These are phyloP conservation scores for Calendula officinalis DNA, from an alignment of 129 eudicot genomes.

Conservation along the genomic window DNA sequence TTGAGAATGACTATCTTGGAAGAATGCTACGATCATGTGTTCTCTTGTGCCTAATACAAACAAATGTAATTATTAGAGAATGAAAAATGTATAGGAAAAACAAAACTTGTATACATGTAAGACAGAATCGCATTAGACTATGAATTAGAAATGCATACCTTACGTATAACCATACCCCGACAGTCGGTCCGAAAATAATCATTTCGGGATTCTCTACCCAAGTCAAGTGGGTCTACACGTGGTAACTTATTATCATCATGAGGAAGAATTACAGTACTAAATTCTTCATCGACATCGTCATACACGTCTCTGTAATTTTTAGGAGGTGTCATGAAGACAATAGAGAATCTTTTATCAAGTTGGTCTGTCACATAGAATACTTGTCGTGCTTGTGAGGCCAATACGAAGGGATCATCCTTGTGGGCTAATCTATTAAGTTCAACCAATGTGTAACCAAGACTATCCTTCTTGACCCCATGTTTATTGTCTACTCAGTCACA, in stretches of 20 bases:
- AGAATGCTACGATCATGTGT: no score
- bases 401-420: neutral
- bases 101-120: no score
- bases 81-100: no score
- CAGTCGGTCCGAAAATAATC: neutral
- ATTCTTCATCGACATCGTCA: no score
- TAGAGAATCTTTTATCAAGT: neutral
- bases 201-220: no score
- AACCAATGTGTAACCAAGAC: neutral
- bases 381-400: neutral
- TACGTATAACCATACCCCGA: neutral
- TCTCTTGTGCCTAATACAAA: no score
- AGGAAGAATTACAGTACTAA: no score
- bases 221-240: neutral
- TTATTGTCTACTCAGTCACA: no score
- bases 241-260: neutral
- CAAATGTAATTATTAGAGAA: no score
- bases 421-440: neutral
- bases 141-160: neutral
- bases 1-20: no score
- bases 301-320: neutral
- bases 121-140: neutral
- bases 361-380: neutral
- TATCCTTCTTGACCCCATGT: neutral
- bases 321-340: neutral